These are phyloP conservation scores for Pichia kudriavzevii DNA, from an alignment of 1,139 yeast species.

Conservation along the genomic window DNA sequence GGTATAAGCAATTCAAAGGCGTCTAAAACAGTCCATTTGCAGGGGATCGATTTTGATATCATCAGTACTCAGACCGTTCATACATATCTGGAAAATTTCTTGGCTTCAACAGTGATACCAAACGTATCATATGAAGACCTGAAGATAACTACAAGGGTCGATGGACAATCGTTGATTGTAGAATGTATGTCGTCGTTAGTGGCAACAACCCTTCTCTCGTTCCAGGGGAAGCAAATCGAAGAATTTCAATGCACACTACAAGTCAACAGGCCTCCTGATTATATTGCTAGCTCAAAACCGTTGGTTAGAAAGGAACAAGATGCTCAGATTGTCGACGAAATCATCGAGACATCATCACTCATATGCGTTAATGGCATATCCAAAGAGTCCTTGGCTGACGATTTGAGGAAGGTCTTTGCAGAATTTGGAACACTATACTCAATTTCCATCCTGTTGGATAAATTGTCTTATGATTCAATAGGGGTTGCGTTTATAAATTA, in stretches of 20 bases:
- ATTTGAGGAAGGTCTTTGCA: constrained; percentile 30
- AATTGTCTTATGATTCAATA: constrained; percentile 30
- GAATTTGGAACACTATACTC: constrained; percentile 33
- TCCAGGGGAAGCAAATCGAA: constrained; percentile 34
- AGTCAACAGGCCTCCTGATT: constrained; percentile 55
- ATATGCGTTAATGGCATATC: constrained; percentile 38
- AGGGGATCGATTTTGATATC: constrained; percentile 23
- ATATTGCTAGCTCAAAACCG: constrained; percentile 29
- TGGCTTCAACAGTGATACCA: constrained; percentile 23
- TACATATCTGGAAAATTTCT: constrained; percentile 21
- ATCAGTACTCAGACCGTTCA: constrained; percentile 17
- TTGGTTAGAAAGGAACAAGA: background rate
- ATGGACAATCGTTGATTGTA: constrained; percentile 37
- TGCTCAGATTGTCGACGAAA: constrained; percentile 15
- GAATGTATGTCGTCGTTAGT: constrained; percentile 44
- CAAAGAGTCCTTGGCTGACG: constrained; percentile 30
- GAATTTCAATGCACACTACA: constrained; percentile 31
- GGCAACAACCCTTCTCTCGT: constrained; percentile 52
- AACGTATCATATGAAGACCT: constrained; percentile 22
- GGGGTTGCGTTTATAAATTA: constrained; percentile 41
- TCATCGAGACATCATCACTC: constrained; percentile 25
- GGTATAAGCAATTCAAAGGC: constrained; percentile 47
- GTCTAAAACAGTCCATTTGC: constrained; percentile 31
- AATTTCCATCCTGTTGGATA: constrained; percentile 30
- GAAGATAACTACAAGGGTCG: constrained; percentile 14